phyloP scores from a whole-genome alignment of 148 eudicot genomes.

The Limonium bicolor region DNA sequence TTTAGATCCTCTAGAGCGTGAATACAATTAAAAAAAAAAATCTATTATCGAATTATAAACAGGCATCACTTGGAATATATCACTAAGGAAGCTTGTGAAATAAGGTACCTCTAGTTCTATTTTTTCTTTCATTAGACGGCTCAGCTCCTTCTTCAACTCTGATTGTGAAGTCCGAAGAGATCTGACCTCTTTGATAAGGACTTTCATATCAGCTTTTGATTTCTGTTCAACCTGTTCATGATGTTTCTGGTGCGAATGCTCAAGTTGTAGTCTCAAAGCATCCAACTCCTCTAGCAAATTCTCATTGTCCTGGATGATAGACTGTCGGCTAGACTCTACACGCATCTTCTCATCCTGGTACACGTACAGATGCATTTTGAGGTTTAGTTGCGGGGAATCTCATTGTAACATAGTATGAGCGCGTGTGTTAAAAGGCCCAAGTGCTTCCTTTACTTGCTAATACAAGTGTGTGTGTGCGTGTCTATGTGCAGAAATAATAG shows the following conservation, averaged over 20 bases:
- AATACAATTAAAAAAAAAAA: too few relatives aligned
- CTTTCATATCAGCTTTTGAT: slow-evolving; percentile 65
- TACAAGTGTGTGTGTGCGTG: too few relatives aligned
- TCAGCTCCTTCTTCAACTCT: slow-evolving; percentile 70
- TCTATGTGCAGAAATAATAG: too few relatives aligned
- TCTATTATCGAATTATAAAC: too few relatives aligned
- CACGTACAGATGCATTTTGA: too few relatives aligned
- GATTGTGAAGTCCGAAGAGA: slow-evolving; percentile 56
- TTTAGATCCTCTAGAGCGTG: background rate
- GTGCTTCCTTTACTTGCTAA: too few relatives aligned
- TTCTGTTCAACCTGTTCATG: slow-evolving; percentile 52
- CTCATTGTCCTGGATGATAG: slow-evolving; percentile 40
- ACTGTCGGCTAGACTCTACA: slow-evolving; percentile 18
- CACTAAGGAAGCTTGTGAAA: too few relatives aligned
- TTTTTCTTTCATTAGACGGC: slow-evolving; percentile 47
- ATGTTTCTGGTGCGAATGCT: slow-evolving; percentile 28
- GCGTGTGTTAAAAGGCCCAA: too few relatives aligned
- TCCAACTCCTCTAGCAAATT: slow-evolving; percentile 41
- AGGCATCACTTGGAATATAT: too few relatives aligned
- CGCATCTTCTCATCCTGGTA: slow-evolving; percentile 41
- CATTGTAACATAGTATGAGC: too few relatives aligned
- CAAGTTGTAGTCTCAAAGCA: slow-evolving; percentile 36
- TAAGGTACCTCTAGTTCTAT: slow-evolving; percentile 47
- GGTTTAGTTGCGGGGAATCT: too few relatives aligned
- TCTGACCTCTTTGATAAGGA: slow-evolving; percentile 75